These are phyloP conservation scores for Hydnomerulius pinastri DNA, from an alignment of 768 basidiomycete genomes.

Conservation along the genomic window DNA sequence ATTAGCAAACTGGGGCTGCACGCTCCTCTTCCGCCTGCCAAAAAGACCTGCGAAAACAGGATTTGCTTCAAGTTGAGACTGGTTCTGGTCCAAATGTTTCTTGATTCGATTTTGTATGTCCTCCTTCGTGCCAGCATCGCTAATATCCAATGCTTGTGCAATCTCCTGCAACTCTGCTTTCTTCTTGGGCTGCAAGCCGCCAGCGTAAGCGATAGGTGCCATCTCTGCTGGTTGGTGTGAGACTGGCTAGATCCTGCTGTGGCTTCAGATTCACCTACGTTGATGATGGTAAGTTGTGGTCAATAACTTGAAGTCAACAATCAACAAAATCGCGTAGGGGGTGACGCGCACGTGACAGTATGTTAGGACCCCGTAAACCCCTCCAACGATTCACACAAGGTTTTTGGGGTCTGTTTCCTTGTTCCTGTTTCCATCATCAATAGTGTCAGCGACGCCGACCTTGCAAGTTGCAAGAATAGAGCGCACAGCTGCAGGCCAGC, in stretches of 20 bases:
- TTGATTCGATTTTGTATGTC: conserved; percentile 64
- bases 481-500: not conserved
- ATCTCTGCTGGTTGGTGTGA: conserved; percentile 28
- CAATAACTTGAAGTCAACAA: conserved; percentile 26
- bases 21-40: conserved; percentile 38
- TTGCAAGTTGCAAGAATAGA: not conserved
- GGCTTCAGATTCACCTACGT: not conserved
- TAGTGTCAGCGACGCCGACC: too few relatives aligned
- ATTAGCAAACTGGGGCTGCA: conserved; percentile 13
- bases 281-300: conserved; percentile 11
- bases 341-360: conserved; percentile 25
- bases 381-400: not conserved
- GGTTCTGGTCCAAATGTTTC: conserved; percentile 58
- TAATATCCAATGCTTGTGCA: conserved; percentile 52
- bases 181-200: conserved; percentile 64
- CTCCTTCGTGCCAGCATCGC: conserved; percentile 61
- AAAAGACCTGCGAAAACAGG: conserved; percentile 60
- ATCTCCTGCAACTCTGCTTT: conserved; percentile 68
- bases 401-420: not conserved
- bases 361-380: not conserved
- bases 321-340: conserved; percentile 30
- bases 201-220: conserved; percentile 47
- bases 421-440: not conserved
- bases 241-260: not conserved
- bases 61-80: conserved; percentile 54